Evolutionary conservation across 2,329 filamentous ascomycete species (phyloP), one percentile per base, ranked within the genome.

Genomic region (Aspergillus unguis): DNA sequence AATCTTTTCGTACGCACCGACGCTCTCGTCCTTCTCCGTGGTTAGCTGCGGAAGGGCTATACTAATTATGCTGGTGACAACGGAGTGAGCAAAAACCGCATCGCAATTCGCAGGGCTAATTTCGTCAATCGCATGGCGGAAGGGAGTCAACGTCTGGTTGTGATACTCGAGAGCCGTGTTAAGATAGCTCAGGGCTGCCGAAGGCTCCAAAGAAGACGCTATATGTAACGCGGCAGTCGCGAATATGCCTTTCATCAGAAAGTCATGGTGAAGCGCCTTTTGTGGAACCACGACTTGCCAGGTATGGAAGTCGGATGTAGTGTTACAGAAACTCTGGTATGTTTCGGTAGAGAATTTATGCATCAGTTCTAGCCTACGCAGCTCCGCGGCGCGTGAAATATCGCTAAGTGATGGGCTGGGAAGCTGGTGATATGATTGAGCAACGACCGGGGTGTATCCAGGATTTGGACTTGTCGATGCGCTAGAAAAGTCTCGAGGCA

Each of bases 301-400:
- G 6, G 68, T 65, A 29, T 69, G 58, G 41, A 69, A 63, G 35
- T 68, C 65, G 0, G 63, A 58, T 2, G 61, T 48, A 9, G 65
- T 56, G n/a, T 64, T 68, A 45, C 62, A 68, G 10, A 78, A 68
- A 35, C 71, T 73, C 25, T 67, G 67, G 57, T 72, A 80, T 0
- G 77, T 80, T 17, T 68, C 70, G 0, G 74, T 78, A 1, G 76
- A 73, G 70, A 75, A 81, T 28, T 75, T 75, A 56, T 80, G 77
- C 75, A 81, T 79, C 41, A 81, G 61, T 53, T 80, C 77, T 6
- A 81, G 67, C 52, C 79, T 77, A 3, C 66, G 54, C 33, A 42
- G 57, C 8, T 59, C 56, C 26, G 63, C 61, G 36, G 54, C 53
- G 17, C 52, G 40, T 9, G 58, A 52, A 23, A 57, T 52, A 26